These are phyloP conservation scores for Drosera spatulata DNA, from an alignment of 179 eudicot genomes.

Conservation along the genomic window DNA sequence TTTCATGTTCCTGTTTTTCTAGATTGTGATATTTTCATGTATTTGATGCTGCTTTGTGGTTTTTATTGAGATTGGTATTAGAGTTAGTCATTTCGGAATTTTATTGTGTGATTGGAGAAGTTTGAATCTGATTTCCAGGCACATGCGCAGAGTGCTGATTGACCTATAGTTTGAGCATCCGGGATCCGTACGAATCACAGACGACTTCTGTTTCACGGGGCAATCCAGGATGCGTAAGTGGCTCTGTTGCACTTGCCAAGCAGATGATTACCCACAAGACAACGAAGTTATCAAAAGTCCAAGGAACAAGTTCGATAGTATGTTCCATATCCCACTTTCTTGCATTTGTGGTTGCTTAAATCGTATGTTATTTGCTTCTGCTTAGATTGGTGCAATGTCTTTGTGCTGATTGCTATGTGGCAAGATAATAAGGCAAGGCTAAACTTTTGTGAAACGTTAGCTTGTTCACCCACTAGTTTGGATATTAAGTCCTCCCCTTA, in stretches of 20 bases:
- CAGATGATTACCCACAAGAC: conserved; percentile 40
- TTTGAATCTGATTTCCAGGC: conserved; percentile 25
- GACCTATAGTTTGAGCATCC: conserved; percentile 26
- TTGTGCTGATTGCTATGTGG: no score
- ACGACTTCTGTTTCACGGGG: conserved; percentile 61
- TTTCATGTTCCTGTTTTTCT: no score
- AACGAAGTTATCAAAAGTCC: conserved; percentile 52
- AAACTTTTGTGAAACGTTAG: no score
- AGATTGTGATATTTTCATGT: no score
- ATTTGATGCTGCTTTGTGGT: no score
- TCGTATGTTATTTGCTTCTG: not conserved
- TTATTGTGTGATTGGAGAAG: not conserved
- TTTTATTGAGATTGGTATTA: no score
- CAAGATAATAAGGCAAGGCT: no score
- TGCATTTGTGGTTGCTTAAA: not conserved
- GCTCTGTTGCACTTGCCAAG: conserved; percentile 6
- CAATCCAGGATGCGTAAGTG: conserved; percentile 10
- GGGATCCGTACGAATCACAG: conserved; percentile 26
- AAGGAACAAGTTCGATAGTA: conserved; percentile 34
- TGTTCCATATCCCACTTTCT: conserved; percentile 10
- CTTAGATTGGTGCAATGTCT: no score
- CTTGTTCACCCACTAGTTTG: no score
- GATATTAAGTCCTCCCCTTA: no score
- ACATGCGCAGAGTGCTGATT: conserved; percentile 54
- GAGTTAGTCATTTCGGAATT: no score